Evolutionary conservation across 768 basidiomycete species (phyloP), one percentile per base, ranked within the genome.

Genomic region (Mycena belliarum): DNA sequence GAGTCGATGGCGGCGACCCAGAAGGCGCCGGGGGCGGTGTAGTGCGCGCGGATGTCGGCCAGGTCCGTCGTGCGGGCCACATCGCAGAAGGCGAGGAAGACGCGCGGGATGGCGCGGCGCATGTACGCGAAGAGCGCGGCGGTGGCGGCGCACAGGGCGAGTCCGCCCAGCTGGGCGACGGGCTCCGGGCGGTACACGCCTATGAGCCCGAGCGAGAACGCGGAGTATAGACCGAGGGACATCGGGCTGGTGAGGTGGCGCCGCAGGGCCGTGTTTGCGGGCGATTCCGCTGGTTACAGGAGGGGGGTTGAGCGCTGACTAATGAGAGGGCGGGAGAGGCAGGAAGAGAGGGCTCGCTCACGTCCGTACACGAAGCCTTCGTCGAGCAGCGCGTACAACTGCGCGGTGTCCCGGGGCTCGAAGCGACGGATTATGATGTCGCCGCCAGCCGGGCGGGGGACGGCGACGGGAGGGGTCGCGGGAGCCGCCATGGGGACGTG

Each of bases 1-100:
- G 49, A 44, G 24, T 61, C 61, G n/a, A 54, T 57, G 33, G 59
- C 68, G 10, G 60, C 65, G 23, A 69, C 65, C 66, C 66, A 69
- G 43, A 69, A 69, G 9, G 49, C 68, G 12, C 61, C 65, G 4
- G 60, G 61, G 23, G 46, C 56, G 57, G 50, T 56, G 54, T 61
- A 58, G 43, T 29, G 52, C 54, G 26, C 51, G 41, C n/a, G 49
- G 46, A 61, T 61, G 26, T 61, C 60, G 4, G 21, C 41, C 60
- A 61, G 52, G 41, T 61, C 60, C 10, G 54, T 57, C 10, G 25
- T 32, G 2, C 40, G 23, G 26, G 60, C 60, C 1, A 7, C 41
- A 0, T 28, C 37, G 21, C 60, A 61, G 44, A 48, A 56, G 10
- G 42, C 12, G n/a, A 48, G 6, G 33, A 52, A 61, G 28, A 37